Evolutionary conservation across 2,329 filamentous ascomycete genomes (phyloP).

Genomic region (Alternaria incomplexa): DNA sequence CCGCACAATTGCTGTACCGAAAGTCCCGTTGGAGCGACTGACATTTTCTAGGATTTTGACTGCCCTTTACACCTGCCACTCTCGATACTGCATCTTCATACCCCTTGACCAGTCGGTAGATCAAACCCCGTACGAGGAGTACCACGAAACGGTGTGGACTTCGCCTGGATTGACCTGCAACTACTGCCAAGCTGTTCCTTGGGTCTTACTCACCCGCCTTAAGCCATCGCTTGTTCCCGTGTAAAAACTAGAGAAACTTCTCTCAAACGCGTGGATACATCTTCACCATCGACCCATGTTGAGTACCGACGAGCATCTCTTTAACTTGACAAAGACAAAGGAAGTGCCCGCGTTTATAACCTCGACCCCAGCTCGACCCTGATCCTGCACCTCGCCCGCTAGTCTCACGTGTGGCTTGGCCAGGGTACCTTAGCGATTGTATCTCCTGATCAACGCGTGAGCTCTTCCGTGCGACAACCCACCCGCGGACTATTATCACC

Average conservation of each 20-base stretch:
- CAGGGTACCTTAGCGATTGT: conserved; percentile 27
- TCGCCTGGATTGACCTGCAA: conserved; percentile 15
- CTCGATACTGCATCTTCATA: conserved; percentile 12
- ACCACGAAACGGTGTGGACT: conserved; percentile 7
- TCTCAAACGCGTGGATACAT: conserved; percentile 7
- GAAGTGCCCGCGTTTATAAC: conserved; percentile 32
- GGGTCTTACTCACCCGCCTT: conserved; percentile 26
- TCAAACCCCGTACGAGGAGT: conserved; percentile 1
- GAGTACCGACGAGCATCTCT: neutral
- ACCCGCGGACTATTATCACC: conserved; percentile 35
- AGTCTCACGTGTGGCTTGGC: conserved; percentile 35
- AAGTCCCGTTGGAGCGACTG: conserved; percentile 21
- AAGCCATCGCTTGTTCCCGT: conserved; percentile 19
- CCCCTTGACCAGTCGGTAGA: conserved; percentile 12
- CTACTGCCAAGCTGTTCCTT: conserved; percentile 20
- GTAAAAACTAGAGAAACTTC: neutral
- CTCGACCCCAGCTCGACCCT: conserved; percentile 22
- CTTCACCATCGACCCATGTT: conserved; percentile 1
- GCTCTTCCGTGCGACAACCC: conserved; percentile 35
- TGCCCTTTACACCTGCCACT: conserved; percentile 17
- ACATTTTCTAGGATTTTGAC: conserved; percentile 4
- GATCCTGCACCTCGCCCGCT: conserved; percentile 22
- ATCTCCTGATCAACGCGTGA: conserved; percentile 50
- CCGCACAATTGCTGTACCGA: conserved; percentile 16
- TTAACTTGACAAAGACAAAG: conserved; percentile 12